Percentiles rank a stretch among this genome's conserved stretches.
Conservation (phyloP, 768 basidiomycete species). For the Calvatia gigantea region DNA sequence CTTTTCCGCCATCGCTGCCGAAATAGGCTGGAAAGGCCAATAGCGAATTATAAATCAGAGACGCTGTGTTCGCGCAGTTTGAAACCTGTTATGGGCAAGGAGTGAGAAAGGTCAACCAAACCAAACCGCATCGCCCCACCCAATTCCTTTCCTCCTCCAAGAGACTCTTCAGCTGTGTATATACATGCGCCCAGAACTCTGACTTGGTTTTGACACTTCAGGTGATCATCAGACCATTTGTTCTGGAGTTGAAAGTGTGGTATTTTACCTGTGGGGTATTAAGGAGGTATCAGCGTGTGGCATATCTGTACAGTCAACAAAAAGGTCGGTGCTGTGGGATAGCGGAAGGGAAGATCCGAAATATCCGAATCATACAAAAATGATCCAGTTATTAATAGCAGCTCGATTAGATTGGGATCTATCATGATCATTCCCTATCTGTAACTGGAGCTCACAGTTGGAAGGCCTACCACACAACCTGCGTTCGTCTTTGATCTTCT, state of each 20-base stretch:
- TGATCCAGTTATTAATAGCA: too few relatives aligned
- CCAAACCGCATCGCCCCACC: conserved; percentile 40
- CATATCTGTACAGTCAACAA: conserved; percentile 38
- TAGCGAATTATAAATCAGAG: conserved; percentile 76
- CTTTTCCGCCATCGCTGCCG: conserved; percentile 53
- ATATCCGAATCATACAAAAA: too few relatives aligned
- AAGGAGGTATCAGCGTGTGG: conserved; percentile 80
- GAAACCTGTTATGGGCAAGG: conserved; percentile 51
- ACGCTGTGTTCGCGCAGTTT: conserved; percentile 83
- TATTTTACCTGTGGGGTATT: conserved; percentile 51
- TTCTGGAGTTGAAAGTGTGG: not conserved
- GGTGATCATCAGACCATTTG: not conserved
- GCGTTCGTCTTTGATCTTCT: conserved; percentile 10
- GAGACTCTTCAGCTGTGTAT: conserved; percentile 55
- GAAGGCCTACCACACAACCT: too few relatives aligned
- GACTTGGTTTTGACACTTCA: conserved; percentile 62
- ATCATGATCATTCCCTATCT: too few relatives aligned
- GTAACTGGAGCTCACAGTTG: too few relatives aligned
- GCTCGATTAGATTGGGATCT: too few relatives aligned
- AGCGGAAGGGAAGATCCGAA: not conserved
- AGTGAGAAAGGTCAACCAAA: not conserved
- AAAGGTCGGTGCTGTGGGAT: not conserved
- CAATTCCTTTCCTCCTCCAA: conserved; percentile 71
- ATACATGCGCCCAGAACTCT: conserved; percentile 80
- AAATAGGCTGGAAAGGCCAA: conserved; percentile 64